Conservation (phyloP, 2,329 filamentous ascomycete species). For the Pseudocercospora pini-densiflorae region DNA sequence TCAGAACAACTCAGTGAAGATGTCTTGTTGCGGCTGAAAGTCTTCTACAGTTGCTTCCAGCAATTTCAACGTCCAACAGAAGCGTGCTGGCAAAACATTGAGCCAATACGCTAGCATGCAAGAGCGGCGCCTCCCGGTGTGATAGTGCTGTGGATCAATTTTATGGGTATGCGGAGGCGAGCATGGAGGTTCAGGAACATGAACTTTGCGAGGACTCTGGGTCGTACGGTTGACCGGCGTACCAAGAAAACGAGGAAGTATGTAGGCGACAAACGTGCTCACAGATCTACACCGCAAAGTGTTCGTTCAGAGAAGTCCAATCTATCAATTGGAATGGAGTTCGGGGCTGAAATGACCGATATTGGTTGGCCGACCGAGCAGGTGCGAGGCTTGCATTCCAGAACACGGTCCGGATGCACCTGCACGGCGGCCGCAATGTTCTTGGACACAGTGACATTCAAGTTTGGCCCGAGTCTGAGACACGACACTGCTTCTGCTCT, state of each 20-base stretch:
- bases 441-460: neutral
- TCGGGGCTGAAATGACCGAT: neutral
- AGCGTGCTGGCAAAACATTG: neutral
- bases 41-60: neutral
- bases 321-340: neutral
- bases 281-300: neutral
- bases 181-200: neutral
- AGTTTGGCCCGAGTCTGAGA: neutral
- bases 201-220: neutral
- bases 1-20: neutral
- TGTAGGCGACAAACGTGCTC: neutral
- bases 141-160: neutral
- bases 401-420: neutral
- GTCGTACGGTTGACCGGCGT: too few relatives aligned
- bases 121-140: slow-evolving; percentile 1
- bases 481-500: neutral
- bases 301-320: neutral
- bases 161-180: slow-evolving; percentile 1
- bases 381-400: neutral
- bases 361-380: too few relatives aligned
- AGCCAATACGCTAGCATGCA: neutral
- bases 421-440: neutral
- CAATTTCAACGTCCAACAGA: neutral
- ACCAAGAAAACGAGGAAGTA: too few relatives aligned
- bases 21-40: neutral